A percentile compares a stretch with the other conserved stretches of the same genome.
Evolutionary conservation across 2,329 filamentous ascomycete genomes (phyloP).

Genomic region (Neophaeococcomyces mojaviensis): DNA sequence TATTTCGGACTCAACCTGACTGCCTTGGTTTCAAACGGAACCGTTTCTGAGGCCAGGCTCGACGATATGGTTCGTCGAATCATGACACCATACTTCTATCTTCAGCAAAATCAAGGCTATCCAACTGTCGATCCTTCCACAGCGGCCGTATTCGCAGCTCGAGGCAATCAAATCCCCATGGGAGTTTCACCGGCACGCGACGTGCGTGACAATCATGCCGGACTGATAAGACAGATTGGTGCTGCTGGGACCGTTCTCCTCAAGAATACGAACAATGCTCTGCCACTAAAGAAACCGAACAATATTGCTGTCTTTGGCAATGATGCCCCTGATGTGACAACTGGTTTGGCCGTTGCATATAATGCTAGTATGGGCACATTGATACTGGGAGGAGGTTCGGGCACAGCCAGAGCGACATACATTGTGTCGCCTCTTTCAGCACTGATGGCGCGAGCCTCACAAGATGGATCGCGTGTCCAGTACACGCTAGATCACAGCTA

Average conservation of each 20-base stretch:
- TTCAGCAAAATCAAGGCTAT: too few species aligned
- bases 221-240: constrained; percentile 57
- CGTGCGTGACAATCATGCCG: constrained; percentile 40
- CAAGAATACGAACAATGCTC: constrained; percentile 62
- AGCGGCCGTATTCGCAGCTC: constrained; percentile 49
- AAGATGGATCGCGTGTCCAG: constrained; percentile 24
- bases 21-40: constrained; percentile 73
- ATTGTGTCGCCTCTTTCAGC: constrained; percentile 26
- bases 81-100: constrained; percentile 83
- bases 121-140: too few species aligned
- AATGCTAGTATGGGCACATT: constrained; percentile 11
- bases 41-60: constrained; percentile 69
- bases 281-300: constrained; percentile 46
- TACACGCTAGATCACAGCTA: constrained; percentile 38
- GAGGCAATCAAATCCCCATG: constrained; percentile 85
- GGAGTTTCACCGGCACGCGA: constrained; percentile 61
- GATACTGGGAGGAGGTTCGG: constrained; percentile 26
- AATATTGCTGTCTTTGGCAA: constrained; percentile 60
- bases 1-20: constrained; percentile 70
- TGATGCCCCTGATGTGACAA: constrained; percentile 56
- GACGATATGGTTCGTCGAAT: constrained; percentile 87
- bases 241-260: constrained; percentile 72
- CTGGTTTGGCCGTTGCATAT: constrained; percentile 53
- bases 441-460: constrained; percentile 21
- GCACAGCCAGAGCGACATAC: constrained; percentile 24